Evolutionary conservation across 1,139 yeast genomes (phyloP), one percentile per base, ranked within the genome.

Genomic region (Eremothecium sinecaudum): DNA sequence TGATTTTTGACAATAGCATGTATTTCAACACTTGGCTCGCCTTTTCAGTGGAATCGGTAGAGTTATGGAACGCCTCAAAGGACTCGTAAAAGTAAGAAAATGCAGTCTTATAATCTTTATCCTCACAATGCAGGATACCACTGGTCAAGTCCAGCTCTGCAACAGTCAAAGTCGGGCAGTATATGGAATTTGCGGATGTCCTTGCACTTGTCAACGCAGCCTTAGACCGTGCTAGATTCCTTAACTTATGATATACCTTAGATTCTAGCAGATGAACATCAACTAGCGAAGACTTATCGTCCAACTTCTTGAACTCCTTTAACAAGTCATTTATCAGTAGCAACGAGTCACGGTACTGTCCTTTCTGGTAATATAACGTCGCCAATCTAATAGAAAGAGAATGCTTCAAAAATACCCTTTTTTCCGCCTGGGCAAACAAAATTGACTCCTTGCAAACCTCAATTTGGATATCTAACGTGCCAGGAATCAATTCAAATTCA

Each of bases 121-220:
- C 98, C 60, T 92, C 97, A 21, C 97, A 94, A 61, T 90, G 94
- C 45, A 92, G 70, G 38, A 90, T 78, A 46, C 99, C 99, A 57
- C 93, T 79, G 77, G 87, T 90, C 62, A 86, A 73, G 58, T 92
- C 98, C 40, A 92, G 69, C 53, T 86, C 94, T 1, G 98, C 98
- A 61, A 92, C 95, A 50, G 81, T 73, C 34, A 79, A 66, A n/a
- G 97, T 84, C 8, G 97, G 95, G 48, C 95, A 83, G 63, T 87
- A 92, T 38, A 92, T 84, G 24, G 96, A 74, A 58, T 90, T 92
- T 11, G 98, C 98, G 5, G 94, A 80, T 0, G 98, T 92, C 61
- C 97, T 75, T 2, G 98, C 96, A 39, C 94, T 79, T 4, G 98
- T 87, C 47, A 92, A 69, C 4, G 96, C 79, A 5, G 97, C 97